phyloP scores from a whole-genome alignment of 192 early-diverging fungal genomes.

The Coemansia sp. region DNA sequence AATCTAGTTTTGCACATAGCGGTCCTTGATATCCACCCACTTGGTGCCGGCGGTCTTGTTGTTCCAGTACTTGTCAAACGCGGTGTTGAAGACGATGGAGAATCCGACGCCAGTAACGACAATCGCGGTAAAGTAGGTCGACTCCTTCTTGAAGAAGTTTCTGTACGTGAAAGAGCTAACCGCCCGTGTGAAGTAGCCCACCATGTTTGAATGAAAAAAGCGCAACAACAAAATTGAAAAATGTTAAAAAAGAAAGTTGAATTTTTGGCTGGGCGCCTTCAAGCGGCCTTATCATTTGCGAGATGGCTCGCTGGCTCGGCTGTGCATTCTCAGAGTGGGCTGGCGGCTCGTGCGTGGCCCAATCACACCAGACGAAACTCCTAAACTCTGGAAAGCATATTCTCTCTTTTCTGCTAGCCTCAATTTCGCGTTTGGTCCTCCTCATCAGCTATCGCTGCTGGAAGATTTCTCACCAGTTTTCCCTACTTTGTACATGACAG shows the following conservation, averaged over 20 bases:
- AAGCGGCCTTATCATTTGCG: background rate
- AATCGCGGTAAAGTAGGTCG: slow-evolving; percentile 49
- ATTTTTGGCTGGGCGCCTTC: too few species aligned
- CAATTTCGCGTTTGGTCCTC: background rate
- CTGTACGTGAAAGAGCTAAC: slow-evolving; percentile 44
- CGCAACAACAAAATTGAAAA: background rate
- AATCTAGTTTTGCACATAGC: slow-evolving; percentile 28
- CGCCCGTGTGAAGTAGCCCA: slow-evolving; percentile 37
- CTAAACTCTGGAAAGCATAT: too few species aligned
- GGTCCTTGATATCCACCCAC: slow-evolving; percentile 52
- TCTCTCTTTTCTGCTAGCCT: background rate
- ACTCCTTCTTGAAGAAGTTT: slow-evolving; percentile 54
- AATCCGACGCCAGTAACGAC: slow-evolving; percentile 38
- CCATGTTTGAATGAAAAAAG: slow-evolving; percentile 21
- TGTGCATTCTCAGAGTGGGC: slow-evolving; percentile 1
- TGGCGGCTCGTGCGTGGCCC: background rate
- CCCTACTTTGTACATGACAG: slow-evolving; percentile 4
- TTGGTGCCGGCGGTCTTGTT: slow-evolving; percentile 51
- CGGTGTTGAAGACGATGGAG: slow-evolving; percentile 43
- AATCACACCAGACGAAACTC: background rate
- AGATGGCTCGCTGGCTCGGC: background rate
- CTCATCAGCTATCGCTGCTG: background rate
- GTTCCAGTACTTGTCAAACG: slow-evolving; percentile 50
- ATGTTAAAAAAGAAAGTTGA: background rate
- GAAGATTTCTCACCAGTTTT: background rate